These are phyloP conservation scores for Penicillium manginii DNA, from an alignment of 495 filamentous ascomycete genomes.

Conservation along the genomic window DNA sequence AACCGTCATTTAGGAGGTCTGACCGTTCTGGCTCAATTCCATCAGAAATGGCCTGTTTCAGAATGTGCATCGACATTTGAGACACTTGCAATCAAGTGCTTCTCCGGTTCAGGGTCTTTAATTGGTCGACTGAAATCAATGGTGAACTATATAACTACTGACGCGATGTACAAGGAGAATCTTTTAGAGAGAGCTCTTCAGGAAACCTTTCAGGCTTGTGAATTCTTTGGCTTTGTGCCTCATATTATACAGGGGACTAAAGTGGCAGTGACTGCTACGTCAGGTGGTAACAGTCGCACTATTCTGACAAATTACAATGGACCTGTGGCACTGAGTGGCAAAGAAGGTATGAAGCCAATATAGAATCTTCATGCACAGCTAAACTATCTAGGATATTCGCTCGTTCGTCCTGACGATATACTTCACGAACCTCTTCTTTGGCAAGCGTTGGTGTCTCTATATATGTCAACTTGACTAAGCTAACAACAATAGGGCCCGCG, in stretches of 20 bases:
- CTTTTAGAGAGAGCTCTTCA: constrained; percentile 6
- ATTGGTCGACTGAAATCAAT: constrained; percentile 8
- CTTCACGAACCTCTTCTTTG: no score
- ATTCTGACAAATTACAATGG: constrained; percentile 39
- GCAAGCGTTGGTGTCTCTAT: no score
- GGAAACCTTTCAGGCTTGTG: constrained; percentile 1
- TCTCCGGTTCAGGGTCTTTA: constrained; percentile 9
- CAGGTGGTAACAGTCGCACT: constrained; percentile 25
- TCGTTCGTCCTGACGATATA: no score
- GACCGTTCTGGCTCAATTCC: constrained; percentile 32
- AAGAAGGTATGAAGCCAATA: no score
- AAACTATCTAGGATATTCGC: no score
- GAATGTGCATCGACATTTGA: constrained; percentile 28
- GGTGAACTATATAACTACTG: constrained; percentile 11
- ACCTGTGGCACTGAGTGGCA: not conserved
- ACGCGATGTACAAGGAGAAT: constrained; percentile 6
- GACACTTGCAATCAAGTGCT: constrained; percentile 25
- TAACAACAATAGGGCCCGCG: constrained; percentile 30
- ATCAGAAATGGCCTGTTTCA: constrained; percentile 24
- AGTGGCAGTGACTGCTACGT: constrained; percentile 27
- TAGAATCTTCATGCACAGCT: no score
- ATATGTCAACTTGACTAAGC: no score
- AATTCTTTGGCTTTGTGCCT: constrained; percentile 15
- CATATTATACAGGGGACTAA: constrained; percentile 12
- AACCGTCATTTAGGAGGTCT: constrained; percentile 22